Conservation (phyloP, 2,329 filamentous ascomycete genomes). For the Neocatenulostroma microsporum region DNA sequence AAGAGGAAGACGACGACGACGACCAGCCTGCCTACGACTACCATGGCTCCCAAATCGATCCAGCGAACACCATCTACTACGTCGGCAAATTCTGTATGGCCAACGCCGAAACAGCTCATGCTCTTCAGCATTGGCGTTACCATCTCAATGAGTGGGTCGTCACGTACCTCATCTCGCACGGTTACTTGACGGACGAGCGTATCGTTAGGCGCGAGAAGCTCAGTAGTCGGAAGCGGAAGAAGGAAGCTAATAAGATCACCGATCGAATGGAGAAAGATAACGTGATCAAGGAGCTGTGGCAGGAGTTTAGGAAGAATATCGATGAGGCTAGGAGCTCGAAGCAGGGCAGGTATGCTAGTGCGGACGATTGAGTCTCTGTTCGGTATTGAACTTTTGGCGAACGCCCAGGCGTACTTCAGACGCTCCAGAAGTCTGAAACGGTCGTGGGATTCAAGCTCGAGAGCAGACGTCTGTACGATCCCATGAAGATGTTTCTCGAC, state of each 20-base stretch:
- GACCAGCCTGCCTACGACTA: conserved; percentile 38
- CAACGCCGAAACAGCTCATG: conserved; percentile 63
- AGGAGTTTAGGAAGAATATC: conserved; percentile 57
- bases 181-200: conserved; percentile 50
- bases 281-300: conserved; percentile 55
- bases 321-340: conserved; percentile 49
- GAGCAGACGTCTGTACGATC: too few relatives aligned
- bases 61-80: conserved; percentile 42
- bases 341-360: conserved; percentile 21
- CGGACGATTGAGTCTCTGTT: neutral
- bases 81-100: conserved; percentile 52
- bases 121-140: conserved; percentile 66
- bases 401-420: too few relatives aligned
- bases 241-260: conserved; percentile 56
- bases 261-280: conserved; percentile 55
- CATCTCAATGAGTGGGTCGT: conserved; percentile 66
- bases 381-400: too few relatives aligned
- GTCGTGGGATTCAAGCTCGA: too few relatives aligned
- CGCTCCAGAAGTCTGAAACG: too few relatives aligned
- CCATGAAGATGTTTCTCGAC: too few relatives aligned
- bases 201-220: conserved; percentile 55
- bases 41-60: conserved; percentile 41
- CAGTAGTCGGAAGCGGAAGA: conserved; percentile 52
- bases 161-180: conserved; percentile 51
- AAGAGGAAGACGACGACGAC: conserved; percentile 14